These are phyloP conservation scores for Dendrothele bispora DNA, from an alignment of 768 basidiomycete species.

Conservation along the genomic window DNA sequence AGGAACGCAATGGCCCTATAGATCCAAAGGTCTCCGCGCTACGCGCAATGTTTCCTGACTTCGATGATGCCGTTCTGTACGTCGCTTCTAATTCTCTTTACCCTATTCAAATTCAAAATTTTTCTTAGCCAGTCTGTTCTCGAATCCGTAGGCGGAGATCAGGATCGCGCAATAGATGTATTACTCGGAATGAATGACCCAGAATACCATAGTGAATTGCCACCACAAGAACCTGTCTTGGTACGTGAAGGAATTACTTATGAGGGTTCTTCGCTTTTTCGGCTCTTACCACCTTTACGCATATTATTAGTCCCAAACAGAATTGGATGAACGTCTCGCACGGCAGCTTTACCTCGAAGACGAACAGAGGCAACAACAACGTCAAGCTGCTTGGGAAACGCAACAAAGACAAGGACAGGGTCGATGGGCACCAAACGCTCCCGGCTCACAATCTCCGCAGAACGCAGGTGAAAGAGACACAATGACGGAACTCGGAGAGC, in stretches of 20 bases:
- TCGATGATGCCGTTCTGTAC: constrained; percentile 71
- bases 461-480: constrained; percentile 46
- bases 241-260: constrained; percentile 24
- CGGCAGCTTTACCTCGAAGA: constrained; percentile 70
- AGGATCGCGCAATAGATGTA: constrained; percentile 74
- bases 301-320: constrained; percentile 51
- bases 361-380: constrained; percentile 30
- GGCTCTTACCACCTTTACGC: constrained; percentile 7
- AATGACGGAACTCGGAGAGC: constrained; percentile 70
- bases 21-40: constrained; percentile 57
- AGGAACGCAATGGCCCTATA: too few species aligned
- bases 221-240: constrained; percentile 14
- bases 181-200: constrained; percentile 89
- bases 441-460: constrained; percentile 8
- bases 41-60: constrained; percentile 76
- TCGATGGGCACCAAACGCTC: constrained; percentile 8
- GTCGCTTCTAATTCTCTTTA: constrained; percentile 20
- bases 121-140: constrained; percentile 61
- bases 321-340: constrained; percentile 80
- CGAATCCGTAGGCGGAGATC: constrained; percentile 66
- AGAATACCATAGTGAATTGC: constrained; percentile 51
- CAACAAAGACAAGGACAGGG: constrained; percentile 22
- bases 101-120: constrained; percentile 2
- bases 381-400: constrained; percentile 35
- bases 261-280: constrained; percentile 20